Percentiles rank a stretch among this genome's conserved stretches.
phyloP scores from a whole-genome alignment of 768 basidiomycete species.

The Suillus sp. region DNA sequence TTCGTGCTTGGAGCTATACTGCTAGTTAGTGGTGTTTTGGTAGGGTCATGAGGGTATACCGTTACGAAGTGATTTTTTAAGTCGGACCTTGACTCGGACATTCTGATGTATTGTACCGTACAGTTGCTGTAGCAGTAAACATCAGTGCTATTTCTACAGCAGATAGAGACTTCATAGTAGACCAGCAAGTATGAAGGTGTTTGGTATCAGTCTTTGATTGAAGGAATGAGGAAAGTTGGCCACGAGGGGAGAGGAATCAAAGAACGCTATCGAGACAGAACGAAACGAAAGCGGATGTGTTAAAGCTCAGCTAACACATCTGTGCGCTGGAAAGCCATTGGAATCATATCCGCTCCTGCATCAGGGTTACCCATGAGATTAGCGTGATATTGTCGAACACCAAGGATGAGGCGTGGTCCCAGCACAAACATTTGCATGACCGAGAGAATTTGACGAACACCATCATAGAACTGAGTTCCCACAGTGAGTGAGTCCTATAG shows the following conservation, averaged over 20 bases:
- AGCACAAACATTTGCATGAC: neutral
- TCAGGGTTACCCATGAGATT: neutral
- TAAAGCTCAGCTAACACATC: neutral
- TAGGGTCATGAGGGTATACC: constrained; percentile 14
- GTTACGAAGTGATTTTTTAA: neutral
- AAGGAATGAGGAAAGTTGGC: neutral
- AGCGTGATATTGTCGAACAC: neutral
- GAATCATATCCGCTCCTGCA: neutral
- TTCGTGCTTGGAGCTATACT: constrained; percentile 24
- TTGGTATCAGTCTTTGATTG: neutral
- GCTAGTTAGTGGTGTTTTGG: constrained; percentile 25
- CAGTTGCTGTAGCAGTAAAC: too few species aligned
- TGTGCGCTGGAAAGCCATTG: neutral
- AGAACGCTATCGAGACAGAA: neutral
- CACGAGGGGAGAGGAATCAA: neutral
- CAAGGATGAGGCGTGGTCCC: too few species aligned
- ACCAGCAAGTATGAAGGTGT: neutral
- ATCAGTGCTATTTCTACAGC: too few species aligned
- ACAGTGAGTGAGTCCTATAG: neutral
- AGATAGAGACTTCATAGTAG: too few species aligned
- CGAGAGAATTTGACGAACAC: neutral
- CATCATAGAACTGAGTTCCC: neutral
- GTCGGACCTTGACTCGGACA: neutral
- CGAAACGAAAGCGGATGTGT: neutral
- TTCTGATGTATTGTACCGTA: neutral